Percentiles rank a stretch among this genome's conserved stretches.
Conservation (phyloP, 108 stramenopile species). For the Cyclotella kingstonii region DNA sequence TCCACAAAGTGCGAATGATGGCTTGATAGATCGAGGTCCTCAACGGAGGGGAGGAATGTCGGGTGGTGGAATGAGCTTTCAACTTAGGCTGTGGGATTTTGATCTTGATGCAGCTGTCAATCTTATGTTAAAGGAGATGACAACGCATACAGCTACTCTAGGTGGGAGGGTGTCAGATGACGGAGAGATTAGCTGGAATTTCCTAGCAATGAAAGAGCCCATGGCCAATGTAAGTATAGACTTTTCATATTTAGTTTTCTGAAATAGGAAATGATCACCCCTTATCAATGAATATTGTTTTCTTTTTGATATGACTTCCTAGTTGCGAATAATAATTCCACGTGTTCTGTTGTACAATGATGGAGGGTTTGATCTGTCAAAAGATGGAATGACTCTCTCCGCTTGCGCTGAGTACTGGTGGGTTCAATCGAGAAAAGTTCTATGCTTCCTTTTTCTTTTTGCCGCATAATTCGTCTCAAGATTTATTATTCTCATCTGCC, state of each 20-base stretch:
- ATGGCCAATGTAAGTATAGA: slow-evolving; percentile 55
- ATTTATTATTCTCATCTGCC: background rate
- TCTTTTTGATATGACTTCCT: slow-evolving; percentile 11
- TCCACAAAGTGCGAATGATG: slow-evolving; percentile 32
- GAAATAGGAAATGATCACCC: background rate
- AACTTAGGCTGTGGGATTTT: slow-evolving; percentile 82
- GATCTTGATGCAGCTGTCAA: slow-evolving; percentile 54
- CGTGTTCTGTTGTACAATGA: slow-evolving; percentile 94
- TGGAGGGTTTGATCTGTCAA: slow-evolving; percentile 93
- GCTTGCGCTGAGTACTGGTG: slow-evolving; percentile 87
- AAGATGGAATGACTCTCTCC: slow-evolving; percentile 85
- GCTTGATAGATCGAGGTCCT: slow-evolving; percentile 25
- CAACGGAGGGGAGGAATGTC: slow-evolving; percentile 41
- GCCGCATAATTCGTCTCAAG: background rate
- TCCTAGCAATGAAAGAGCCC: slow-evolving; percentile 18
- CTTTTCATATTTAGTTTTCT: background rate
- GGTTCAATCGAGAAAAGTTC: background rate
- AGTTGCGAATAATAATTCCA: slow-evolving; percentile 74
- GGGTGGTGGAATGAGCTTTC: slow-evolving; percentile 67
- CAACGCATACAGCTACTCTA: background rate
- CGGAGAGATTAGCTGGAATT: slow-evolving; percentile 40
- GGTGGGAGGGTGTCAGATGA: slow-evolving; percentile 40
- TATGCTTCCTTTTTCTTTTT: no score
- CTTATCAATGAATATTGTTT: background rate
- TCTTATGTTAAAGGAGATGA: slow-evolving; percentile 2